phyloP scores from a whole-genome alignment of 768 basidiomycete genomes.

The Trametes meyenii region DNA sequence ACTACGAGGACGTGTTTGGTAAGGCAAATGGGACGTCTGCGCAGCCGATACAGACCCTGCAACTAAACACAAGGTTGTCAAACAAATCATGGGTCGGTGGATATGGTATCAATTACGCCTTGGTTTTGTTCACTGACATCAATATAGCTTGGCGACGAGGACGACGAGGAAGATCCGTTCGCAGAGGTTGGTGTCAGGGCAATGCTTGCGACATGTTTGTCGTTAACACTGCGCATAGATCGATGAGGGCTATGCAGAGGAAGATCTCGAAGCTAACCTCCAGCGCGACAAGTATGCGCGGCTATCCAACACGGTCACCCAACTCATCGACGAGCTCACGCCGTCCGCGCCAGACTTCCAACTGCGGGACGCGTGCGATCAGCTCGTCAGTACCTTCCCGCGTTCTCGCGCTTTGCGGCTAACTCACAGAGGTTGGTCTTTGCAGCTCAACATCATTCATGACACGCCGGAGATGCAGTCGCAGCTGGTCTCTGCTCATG shows the following conservation, averaged over 20 bases:
- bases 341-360: conserved; percentile 82
- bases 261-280: conserved; percentile 89
- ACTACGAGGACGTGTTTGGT: conserved; percentile 95
- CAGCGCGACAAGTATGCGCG: conserved; percentile 93
- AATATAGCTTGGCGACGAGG: conserved; percentile 73
- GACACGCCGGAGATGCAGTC: conserved; percentile 84
- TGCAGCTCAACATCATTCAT: conserved; percentile 71
- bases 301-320: conserved; percentile 77
- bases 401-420: neutral
- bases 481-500: conserved; percentile 90
- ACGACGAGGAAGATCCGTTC: conserved; percentile 96
- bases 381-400: conserved; percentile 59
- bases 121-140: neutral
- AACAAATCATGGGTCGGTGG: conserved; percentile 83
- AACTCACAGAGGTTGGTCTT: neutral
- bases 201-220: neutral
- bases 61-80: conserved; percentile 84
- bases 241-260: conserved; percentile 90
- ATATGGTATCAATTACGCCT: neutral
- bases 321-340: conserved; percentile 84
- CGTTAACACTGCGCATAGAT: conserved; percentile 49
- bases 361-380: conserved; percentile 83
- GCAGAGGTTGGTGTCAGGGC: conserved; percentile 63
- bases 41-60: conserved; percentile 73
- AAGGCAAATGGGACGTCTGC: conserved; percentile 67